Evolutionary conservation across 352 stramenopile species (phyloP).

Genomic region (Phytophthora parvispora): DNA sequence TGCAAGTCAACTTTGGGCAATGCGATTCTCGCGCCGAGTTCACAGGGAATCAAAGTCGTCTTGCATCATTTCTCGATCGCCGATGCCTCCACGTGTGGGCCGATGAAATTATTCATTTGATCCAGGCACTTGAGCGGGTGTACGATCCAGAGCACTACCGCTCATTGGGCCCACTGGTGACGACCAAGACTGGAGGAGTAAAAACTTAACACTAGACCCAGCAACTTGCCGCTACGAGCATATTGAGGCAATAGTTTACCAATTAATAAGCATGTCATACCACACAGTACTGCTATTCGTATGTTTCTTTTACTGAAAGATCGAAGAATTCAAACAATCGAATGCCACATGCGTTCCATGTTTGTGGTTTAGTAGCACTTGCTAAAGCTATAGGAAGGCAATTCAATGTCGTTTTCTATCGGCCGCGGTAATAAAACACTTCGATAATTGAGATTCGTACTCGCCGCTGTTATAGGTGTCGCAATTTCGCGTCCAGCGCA

Average conservation of each 20-base stretch:
- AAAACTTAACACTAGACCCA: neutral
- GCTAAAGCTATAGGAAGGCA: neutral
- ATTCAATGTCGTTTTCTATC: neutral
- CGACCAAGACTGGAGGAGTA: neutral
- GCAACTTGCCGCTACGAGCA: neutral
- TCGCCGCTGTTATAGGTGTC: conserved; percentile 32
- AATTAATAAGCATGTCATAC: neutral
- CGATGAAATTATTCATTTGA: conserved; percentile 64
- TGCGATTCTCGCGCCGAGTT: conserved; percentile 67
- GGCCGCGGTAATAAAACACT: conserved; percentile 21
- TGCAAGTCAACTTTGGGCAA: conserved; percentile 80
- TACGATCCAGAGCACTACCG: conserved; percentile 73
- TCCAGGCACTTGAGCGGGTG: conserved; percentile 43
- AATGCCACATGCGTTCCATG: neutral
- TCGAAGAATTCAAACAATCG: neutral
- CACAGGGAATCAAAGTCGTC: conserved; percentile 45
- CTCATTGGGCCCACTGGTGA: conserved; percentile 51
- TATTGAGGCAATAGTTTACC: neutral
- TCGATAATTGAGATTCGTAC: neutral
- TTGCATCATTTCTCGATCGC: conserved; percentile 42
- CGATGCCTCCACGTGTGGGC: conserved; percentile 58
- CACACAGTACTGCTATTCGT: neutral
- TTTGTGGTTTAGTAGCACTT: neutral
- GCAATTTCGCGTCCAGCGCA: conserved; percentile 65
- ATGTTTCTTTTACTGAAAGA: neutral